A percentile compares a stretch with the other conserved stretches of the same genome.
phyloP scores from a whole-genome alignment of 805 yeast species.

The Lachancea quebecensis region DNA sequence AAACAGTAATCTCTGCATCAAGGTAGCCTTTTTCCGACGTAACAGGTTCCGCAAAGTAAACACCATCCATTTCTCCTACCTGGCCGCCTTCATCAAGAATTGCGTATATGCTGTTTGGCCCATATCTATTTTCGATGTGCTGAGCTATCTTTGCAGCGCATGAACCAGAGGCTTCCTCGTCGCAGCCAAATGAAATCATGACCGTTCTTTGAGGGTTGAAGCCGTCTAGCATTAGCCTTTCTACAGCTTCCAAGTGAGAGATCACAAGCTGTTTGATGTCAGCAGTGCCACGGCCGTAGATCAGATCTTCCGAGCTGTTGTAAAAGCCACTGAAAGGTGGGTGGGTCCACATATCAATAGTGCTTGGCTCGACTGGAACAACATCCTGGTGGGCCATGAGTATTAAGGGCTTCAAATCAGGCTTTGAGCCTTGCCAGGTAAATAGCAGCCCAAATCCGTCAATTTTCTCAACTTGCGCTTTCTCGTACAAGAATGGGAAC shows the following conservation, averaged over 20 bases:
- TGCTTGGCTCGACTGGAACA: slow-evolving; percentile 57
- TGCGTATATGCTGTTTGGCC: slow-evolving; percentile 47
- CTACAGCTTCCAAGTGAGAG: slow-evolving; percentile 50
- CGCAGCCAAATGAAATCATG: slow-evolving; percentile 56
- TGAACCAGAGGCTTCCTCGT: slow-evolving; percentile 55
- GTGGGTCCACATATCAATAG: slow-evolving; percentile 48
- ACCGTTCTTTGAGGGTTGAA: slow-evolving; percentile 47
- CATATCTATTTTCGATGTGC: slow-evolving; percentile 43
- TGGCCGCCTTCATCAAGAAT: slow-evolving; percentile 56
- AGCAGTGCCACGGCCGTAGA: slow-evolving; percentile 60
- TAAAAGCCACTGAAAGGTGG: slow-evolving; percentile 53
- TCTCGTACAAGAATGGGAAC: slow-evolving; percentile 42
- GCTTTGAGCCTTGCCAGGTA: slow-evolving; percentile 38
- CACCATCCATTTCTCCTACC: slow-evolving; percentile 29
- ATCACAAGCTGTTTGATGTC: slow-evolving; percentile 61
- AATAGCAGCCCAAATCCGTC: slow-evolving; percentile 53
- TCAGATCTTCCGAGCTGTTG: slow-evolving; percentile 41
- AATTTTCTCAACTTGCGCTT: slow-evolving; percentile 40
- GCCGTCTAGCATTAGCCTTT: slow-evolving; percentile 35
- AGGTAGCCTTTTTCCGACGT: slow-evolving; percentile 53
- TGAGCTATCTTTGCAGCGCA: slow-evolving; percentile 42
- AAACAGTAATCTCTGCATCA: slow-evolving; percentile 41
- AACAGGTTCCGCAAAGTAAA: slow-evolving; percentile 42
- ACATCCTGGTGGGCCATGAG: slow-evolving; percentile 68
- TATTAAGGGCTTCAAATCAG: slow-evolving; percentile 43